phyloP scores from a whole-genome alignment of 1,284 basidiomycete species.

The Phaffia rhodozyma region DNA sequence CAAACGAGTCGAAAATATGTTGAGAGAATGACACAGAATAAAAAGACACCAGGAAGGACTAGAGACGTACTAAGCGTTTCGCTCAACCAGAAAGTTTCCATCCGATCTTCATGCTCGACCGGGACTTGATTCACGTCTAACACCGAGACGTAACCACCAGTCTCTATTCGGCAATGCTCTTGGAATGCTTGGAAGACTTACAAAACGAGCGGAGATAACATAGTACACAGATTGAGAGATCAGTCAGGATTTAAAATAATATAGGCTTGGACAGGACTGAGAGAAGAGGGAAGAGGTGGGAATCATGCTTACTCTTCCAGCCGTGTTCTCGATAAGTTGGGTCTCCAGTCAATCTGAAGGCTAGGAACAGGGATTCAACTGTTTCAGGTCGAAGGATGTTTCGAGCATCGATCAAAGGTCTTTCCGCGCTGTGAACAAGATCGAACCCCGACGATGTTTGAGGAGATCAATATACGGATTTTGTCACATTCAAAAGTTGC shows the following conservation, averaged over 20 bases:
- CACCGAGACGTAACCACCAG: conserved; percentile 74
- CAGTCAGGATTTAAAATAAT: not conserved
- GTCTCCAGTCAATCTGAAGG: conserved; percentile 72
- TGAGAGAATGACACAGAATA: no score
- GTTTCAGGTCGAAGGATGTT: conserved; percentile 92
- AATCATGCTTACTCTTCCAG: conserved; percentile 46
- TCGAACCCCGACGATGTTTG: not conserved
- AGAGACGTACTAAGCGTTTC: conserved; percentile 60
- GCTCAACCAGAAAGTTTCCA: conserved; percentile 91
- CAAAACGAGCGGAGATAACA: rapidly evolving
- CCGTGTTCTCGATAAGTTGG: conserved; percentile 66
- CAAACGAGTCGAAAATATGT: no score
- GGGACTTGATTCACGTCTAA: conserved; percentile 65
- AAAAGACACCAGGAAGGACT: not conserved
- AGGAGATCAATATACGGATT: not conserved
- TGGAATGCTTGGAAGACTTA: conserved; percentile 73
- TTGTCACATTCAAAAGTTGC: not conserved
- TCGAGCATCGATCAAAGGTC: conserved; percentile 61
- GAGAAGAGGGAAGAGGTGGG: not conserved
- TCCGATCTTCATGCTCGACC: conserved; percentile 63
- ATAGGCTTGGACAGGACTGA: not conserved
- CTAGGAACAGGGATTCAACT: conserved; percentile 83
- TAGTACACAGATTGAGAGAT: not conserved
- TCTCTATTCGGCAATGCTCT: conserved; percentile 55
- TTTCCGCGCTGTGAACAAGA: conserved; percentile 39